These are phyloP conservation scores for Volvox reticuliferus DNA, from an alignment of 139 green algal genomes.

Conservation along the genomic window DNA sequence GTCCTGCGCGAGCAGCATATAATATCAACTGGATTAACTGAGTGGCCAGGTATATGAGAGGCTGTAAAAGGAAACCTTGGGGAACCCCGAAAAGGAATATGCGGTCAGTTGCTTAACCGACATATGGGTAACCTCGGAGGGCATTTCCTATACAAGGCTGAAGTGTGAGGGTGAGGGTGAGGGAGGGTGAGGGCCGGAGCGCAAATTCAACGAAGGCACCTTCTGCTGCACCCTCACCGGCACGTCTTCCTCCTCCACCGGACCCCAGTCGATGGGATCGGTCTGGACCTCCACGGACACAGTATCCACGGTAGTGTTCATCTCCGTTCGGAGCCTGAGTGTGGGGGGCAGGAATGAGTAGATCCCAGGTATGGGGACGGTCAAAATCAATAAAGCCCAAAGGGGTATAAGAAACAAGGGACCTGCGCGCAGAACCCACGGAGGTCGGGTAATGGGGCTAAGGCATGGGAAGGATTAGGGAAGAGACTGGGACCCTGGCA, in stretches of 20 bases:
- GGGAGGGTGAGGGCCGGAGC: too few relatives aligned
- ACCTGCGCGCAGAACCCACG: background rate
- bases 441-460: too few relatives aligned
- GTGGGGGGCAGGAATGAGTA: background rate
- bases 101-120: too few relatives aligned
- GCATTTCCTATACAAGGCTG: too few relatives aligned
- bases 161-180: too few relatives aligned
- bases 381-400: background rate
- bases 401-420: background rate
- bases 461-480: too few relatives aligned
- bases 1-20: background rate
- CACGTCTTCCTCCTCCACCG: slow-evolving; percentile 24
- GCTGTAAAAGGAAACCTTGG: too few relatives aligned
- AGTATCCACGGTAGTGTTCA: background rate
- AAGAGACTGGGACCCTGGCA: too few relatives aligned
- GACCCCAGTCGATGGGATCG: slow-evolving; percentile 21
- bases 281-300: slow-evolving; percentile 23
- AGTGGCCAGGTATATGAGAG: too few relatives aligned
- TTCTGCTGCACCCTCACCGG: background rate
- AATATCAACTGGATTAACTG: background rate
- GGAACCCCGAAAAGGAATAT: too few relatives aligned
- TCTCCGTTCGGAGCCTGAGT: slow-evolving; percentile 28
- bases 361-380: background rate
- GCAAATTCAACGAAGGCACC: background rate
- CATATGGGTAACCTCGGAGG: too few relatives aligned